These are phyloP conservation scores for Chlorencoelia australis DNA, from an alignment of 2,329 filamentous ascomycete genomes.

Conservation along the genomic window DNA sequence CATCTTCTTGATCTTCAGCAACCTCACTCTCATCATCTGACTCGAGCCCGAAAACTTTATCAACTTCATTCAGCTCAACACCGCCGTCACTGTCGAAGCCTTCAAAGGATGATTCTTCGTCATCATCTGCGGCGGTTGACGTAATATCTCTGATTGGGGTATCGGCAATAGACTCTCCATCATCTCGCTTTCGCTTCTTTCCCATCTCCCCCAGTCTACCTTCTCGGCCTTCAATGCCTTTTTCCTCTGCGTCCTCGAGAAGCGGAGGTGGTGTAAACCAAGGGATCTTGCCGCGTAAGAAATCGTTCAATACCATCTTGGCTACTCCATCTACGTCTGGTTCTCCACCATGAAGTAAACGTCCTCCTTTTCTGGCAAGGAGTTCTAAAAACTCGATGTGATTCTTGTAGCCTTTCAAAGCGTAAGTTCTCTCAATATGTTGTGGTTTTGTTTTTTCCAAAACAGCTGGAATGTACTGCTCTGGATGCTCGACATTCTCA, in stretches of 20 bases:
- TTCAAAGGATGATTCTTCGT: constrained; percentile 27
- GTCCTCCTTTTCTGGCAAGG: constrained; percentile 76
- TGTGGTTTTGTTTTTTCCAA: constrained; percentile 71
- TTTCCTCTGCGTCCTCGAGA: constrained; percentile 40
- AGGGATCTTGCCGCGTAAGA: constrained; percentile 86
- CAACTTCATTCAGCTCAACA: constrained; percentile 21
- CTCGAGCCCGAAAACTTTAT: constrained; percentile 25
- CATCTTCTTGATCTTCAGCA: constrained; percentile 18
- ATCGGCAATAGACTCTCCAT: constrained; percentile 38
- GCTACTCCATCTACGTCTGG: constrained; percentile 90
- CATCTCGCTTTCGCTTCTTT: constrained; percentile 62
- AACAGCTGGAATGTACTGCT: constrained; percentile 86
- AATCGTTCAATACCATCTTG: constrained; percentile 95
- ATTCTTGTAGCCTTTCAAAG: constrained; percentile 68
- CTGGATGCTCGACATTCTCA: constrained; percentile 92
- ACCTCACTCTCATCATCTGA: constrained; percentile 34
- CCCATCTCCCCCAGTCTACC: constrained; percentile 81
- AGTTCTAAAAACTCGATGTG: constrained; percentile 77
- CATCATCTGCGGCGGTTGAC: constrained; percentile 17
- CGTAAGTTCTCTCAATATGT: constrained; percentile 89
- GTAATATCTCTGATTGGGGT: constrained; percentile 28
- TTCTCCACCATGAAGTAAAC: constrained; percentile 84
- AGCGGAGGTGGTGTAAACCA: constrained; percentile 84
- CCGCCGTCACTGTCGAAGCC: constrained; percentile 37
- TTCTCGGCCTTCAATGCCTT: constrained; percentile 55